phyloP scores from a whole-genome alignment of 2,329 filamentous ascomycete species.

The Pestalotiopsis sp. region DNA sequence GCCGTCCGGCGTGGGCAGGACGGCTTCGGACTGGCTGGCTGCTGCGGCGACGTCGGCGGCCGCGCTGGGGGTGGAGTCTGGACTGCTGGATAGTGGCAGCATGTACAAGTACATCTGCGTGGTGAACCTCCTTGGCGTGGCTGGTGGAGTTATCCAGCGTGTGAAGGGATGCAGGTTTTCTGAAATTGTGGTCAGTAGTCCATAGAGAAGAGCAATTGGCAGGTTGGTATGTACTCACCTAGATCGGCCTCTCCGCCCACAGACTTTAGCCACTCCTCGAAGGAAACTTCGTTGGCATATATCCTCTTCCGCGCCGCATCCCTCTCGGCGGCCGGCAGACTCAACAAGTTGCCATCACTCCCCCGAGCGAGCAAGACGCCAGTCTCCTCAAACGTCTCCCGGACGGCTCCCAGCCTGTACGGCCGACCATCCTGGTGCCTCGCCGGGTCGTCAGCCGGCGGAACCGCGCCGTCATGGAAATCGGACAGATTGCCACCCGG shows the following conservation, averaged over 20 bases:
- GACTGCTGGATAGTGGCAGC: conserved; percentile 60
- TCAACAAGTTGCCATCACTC: conserved; percentile 52
- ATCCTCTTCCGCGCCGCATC: conserved; percentile 70
- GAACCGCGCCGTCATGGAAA: conserved; percentile 71
- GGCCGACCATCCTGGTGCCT: conserved; percentile 72
- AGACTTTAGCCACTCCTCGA: conserved; percentile 64
- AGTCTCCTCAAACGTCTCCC: conserved; percentile 95
- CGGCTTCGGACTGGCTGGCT: conserved; percentile 50
- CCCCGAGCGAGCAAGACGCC: conserved; percentile 76
- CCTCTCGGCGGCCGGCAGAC: conserved; percentile 60
- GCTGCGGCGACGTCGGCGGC: conserved; percentile 29
- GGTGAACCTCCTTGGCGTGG: conserved; percentile 76
- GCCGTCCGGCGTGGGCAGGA: conserved; percentile 73
- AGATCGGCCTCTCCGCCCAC: conserved; percentile 67
- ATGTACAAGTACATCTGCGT: conserved; percentile 98
- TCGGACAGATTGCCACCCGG: conserved; percentile 84
- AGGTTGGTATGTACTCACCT: conserved; percentile 45
- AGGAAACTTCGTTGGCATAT: conserved; percentile 67
- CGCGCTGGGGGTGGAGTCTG: conserved; percentile 22
- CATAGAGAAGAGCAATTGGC: not conserved
- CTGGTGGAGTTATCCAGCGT: conserved; percentile 84
- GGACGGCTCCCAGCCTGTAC: conserved; percentile 82
- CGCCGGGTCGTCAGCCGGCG: conserved; percentile 45
- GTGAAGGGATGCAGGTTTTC: conserved; percentile 80
- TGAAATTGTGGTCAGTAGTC: conserved; percentile 25